Base-by-base conservation (phyloP, 2,329 filamentous ascomycete genomes). In the Alternaria burnsii region DNA sequence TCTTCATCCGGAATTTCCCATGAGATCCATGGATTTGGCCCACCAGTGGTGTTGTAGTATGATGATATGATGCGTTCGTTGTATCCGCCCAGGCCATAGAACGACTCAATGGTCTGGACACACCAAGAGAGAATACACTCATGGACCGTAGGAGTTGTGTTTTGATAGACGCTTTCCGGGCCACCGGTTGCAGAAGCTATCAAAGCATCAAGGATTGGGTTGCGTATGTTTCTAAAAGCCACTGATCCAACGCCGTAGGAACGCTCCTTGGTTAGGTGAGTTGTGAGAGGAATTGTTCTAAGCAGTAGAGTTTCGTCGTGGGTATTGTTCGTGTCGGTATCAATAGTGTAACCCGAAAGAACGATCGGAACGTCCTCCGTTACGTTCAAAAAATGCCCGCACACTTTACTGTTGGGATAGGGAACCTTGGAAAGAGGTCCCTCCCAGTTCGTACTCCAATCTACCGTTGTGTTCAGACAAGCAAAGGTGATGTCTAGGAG, bases 61-160 rank as follows among this genome's bases (percentile, higher is more conserved):
- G 24, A 60, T 0, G 34, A 6, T 0, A 47, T 43, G 2, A 76
- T 20, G 5, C 65, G 30, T 18, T 78, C 75, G 1, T 36, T 28
- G 28, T 76, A 76, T 0, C 2, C 41, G 0, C 66, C 75, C 20
- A 5, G 46, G 1, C 30, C 26, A n/a, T 74, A 76, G 0, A 71
- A 62, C 0, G 72, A 75, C 6, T 63, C 26, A 0, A 78, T 69
- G 0, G 65, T 73, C 22, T 76, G 60, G 0, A 75, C 66, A 46
- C 74, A 78, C 71, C 67, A 78, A 0, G 72, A 48, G 0, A 76
- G 20, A 0, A 72, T 26, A 30, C 73, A 76, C 54, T 76, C 73
- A 0, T 69, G 63, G 0, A 58, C 42, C 0, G 65, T 5, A 0
- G 73, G 73, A 0, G 48, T 30, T 10, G 1, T 30, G 8, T 30